Evolutionary conservation across 208 protist species (phyloP).

Genomic region (Leishmania gerbilli): DNA sequence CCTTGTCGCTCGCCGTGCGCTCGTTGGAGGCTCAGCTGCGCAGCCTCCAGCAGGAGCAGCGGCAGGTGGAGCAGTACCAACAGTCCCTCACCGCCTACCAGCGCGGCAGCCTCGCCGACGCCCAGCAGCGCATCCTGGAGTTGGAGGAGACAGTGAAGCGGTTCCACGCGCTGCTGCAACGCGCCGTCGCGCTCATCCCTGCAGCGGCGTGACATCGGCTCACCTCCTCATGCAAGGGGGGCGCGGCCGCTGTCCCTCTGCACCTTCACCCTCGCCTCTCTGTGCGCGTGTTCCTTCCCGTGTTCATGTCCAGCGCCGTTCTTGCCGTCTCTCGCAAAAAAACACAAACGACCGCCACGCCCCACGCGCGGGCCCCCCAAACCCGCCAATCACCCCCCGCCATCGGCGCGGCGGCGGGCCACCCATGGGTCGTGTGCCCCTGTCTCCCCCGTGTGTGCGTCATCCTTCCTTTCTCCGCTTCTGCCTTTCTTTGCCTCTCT

Average conservation of each 20-base stretch:
- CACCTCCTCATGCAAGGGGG: background rate
- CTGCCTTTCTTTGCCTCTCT: no score
- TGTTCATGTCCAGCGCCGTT: background rate
- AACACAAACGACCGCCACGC: background rate
- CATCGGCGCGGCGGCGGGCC: no score
- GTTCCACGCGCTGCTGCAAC: slow-evolving; percentile 52
- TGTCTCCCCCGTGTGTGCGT: background rate
- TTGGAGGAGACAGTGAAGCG: slow-evolving; percentile 56
- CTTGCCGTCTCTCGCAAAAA: background rate
- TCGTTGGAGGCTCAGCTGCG: slow-evolving; percentile 19
- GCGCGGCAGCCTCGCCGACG: slow-evolving; percentile 31
- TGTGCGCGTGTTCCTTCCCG: background rate
- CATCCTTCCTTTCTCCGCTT: background rate
- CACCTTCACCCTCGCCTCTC: background rate
- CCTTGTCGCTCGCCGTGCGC: slow-evolving; percentile 16
- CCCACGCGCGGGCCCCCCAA: background rate
- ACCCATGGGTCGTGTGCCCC: background rate
- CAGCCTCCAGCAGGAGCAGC: slow-evolving; percentile 25
- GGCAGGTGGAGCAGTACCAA: slow-evolving; percentile 22
- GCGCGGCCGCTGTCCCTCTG: no score
- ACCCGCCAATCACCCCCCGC: background rate
- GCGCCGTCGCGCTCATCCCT: slow-evolving; percentile 52
- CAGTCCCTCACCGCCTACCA: slow-evolving; percentile 15
- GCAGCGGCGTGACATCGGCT: slow-evolving; percentile 5
- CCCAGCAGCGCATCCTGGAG: slow-evolving; percentile 51